Evolutionary conservation across 768 basidiomycete species (phyloP).

Genomic region (Nevesoporus exiguus): DNA sequence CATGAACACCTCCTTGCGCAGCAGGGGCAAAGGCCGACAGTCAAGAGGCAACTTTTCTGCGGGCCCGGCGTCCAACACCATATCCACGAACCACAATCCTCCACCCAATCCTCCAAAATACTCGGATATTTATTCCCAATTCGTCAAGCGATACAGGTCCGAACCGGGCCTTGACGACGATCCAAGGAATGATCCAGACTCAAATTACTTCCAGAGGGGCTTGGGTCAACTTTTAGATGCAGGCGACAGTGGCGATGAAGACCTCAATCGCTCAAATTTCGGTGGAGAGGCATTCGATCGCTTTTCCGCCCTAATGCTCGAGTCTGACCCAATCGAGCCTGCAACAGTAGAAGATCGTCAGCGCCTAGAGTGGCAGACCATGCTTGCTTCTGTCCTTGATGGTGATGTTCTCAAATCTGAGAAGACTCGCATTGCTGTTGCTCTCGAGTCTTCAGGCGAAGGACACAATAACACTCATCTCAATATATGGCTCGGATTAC

Average conservation of each 20-base stretch:
- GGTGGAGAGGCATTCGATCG: constrained; percentile 48
- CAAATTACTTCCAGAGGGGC: constrained; percentile 74
- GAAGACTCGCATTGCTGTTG: constrained; percentile 86
- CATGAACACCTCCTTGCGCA: constrained; percentile 29
- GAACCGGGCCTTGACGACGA: constrained; percentile 62
- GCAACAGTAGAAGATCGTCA: constrained; percentile 73
- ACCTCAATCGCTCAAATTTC: constrained; percentile 41
- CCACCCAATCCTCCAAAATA: constrained; percentile 37
- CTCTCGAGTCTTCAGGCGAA: constrained; percentile 64
- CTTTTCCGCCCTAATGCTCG: constrained; percentile 49
- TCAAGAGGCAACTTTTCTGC: constrained; percentile 31
- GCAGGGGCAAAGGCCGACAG: constrained; percentile 32
- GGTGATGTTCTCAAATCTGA: constrained; percentile 96
- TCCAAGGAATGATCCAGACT: constrained; percentile 76
- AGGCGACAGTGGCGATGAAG: constrained; percentile 77
- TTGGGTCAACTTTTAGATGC: constrained; percentile 64
- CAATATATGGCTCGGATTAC: constrained; percentile 85
- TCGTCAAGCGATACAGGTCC: constrained; percentile 71
- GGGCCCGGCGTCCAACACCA: constrained; percentile 22
- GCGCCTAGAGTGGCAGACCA: constrained; percentile 91
- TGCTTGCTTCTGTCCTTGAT: constrained; percentile 88
- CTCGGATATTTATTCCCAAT: constrained; percentile 74
- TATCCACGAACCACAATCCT: constrained; percentile 30
- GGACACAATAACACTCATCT: constrained; percentile 64
- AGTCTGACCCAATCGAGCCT: constrained; percentile 63